Evolutionary conservation across 495 filamentous ascomycete genomes (phyloP).

Genomic region (Sporormia fimetaria): DNA sequence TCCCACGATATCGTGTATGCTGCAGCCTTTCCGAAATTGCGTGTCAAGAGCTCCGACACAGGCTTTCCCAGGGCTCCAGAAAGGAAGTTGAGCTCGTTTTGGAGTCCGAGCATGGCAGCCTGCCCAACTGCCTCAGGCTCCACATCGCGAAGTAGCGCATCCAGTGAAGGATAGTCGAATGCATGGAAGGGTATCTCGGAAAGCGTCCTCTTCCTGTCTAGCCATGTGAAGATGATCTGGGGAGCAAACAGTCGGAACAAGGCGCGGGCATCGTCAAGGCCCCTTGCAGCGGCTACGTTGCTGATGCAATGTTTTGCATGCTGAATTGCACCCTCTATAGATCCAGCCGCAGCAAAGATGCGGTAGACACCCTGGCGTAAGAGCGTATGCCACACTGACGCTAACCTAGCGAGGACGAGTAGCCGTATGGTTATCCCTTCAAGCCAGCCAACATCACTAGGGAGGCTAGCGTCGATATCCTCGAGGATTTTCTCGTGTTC

Average conservation of each 20-base stretch:
- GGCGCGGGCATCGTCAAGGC: conserved; percentile 49
- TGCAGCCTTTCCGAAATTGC: conserved; percentile 67
- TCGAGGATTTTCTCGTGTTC: conserved; percentile 72
- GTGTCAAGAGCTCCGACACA: conserved; percentile 42
- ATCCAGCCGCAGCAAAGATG: conserved; percentile 78
- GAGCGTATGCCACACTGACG: conserved; percentile 68
- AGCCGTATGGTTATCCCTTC: conserved; percentile 84
- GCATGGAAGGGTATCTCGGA: conserved; percentile 64
- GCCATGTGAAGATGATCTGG: conserved; percentile 91
- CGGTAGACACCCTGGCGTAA: conserved; percentile 77
- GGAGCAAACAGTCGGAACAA: conserved; percentile 82
- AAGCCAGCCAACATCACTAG: conserved; percentile 52
- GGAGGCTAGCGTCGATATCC: conserved; percentile 62
- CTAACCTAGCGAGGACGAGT: conserved; percentile 60
- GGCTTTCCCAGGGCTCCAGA: conserved; percentile 41
- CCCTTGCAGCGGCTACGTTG: conserved; percentile 52
- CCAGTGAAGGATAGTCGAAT: conserved; percentile 62
- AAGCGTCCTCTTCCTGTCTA: conserved; percentile 47
- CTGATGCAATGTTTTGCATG: conserved; percentile 62
- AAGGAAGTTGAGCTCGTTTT: conserved; percentile 49
- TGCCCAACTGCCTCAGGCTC: conserved; percentile 73
- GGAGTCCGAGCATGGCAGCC: conserved; percentile 69
- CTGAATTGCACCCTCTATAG: conserved; percentile 45
- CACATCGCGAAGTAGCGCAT: conserved; percentile 58
- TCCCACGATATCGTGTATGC: conserved; percentile 79